These are phyloP conservation scores for Pseudogymnoascus verrucosus DNA, from an alignment of 2,329 filamentous ascomycete species.

Conservation along the genomic window DNA sequence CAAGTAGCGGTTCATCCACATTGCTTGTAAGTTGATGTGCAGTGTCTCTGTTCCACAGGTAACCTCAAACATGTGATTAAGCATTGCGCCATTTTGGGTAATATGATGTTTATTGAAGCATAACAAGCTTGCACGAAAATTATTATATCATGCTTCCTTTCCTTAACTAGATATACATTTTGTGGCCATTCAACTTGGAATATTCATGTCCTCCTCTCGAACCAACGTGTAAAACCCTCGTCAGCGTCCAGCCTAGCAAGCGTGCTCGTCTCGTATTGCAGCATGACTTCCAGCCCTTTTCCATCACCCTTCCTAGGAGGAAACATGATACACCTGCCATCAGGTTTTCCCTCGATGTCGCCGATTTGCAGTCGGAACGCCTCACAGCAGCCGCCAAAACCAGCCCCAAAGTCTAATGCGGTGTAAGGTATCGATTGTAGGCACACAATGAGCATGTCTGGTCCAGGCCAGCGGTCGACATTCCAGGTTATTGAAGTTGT, in stretches of 20 bases:
- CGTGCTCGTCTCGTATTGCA: neutral
- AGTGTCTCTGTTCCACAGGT: neutral
- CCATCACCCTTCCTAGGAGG: neutral
- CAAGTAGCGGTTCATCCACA: neutral
- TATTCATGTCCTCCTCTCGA: neutral
- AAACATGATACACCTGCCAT: conserved; percentile 5
- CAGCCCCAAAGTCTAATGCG: neutral
- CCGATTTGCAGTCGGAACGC: conserved; percentile 4
- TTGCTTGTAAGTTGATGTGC: neutral
- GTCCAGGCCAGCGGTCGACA: conserved; percentile 8
- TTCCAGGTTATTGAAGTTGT: conserved; percentile 6
- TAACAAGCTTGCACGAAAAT: neutral
- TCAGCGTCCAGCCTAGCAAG: neutral
- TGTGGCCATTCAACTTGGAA: neutral
- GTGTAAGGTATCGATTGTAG: neutral
- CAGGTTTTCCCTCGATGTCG: conserved; percentile 7
- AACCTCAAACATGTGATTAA: neutral
- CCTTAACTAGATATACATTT: neutral
- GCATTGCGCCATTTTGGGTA: neutral
- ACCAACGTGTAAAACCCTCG: neutral
- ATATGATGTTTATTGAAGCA: neutral
- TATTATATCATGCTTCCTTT: neutral
- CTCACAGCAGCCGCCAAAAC: neutral
- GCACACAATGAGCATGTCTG: conserved; percentile 9
- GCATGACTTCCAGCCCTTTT: neutral